phyloP scores from a whole-genome alignment of 139 green algal genomes.

The Axilococcus clingmanii region DNA sequence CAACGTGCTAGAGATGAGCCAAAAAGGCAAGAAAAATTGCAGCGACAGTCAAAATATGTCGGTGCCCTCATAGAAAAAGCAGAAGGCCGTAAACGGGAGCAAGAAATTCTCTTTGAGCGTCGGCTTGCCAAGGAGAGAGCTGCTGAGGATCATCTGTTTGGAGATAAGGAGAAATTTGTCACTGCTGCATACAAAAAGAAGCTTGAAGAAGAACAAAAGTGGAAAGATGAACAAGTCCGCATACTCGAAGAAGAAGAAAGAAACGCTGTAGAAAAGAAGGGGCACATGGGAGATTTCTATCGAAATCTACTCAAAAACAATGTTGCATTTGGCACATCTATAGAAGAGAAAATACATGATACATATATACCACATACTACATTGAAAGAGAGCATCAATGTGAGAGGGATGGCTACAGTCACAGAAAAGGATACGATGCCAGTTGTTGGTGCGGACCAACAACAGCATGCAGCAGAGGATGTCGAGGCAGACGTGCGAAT shows the following conservation, averaged over 20 bases:
- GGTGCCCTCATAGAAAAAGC: constrained; percentile 64
- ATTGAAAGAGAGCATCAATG: not conserved
- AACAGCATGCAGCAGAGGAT: not conserved
- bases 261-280: constrained; percentile 53
- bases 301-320: constrained; percentile 73
- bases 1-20: constrained; percentile 40
- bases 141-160: constrained; percentile 82
- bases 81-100: constrained; percentile 71
- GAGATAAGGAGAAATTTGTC: constrained; percentile 90
- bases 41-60: constrained; percentile 65
- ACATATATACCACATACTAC: not conserved
- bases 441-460: not conserved
- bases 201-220: constrained; percentile 82
- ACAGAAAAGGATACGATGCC: not conserved
- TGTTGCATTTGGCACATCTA: constrained; percentile 45
- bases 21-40: constrained; percentile 53
- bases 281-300: constrained; percentile 89
- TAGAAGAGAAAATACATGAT: not conserved
- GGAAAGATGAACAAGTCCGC: constrained; percentile 39
- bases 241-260: constrained; percentile 53
- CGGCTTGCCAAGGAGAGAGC: constrained; percentile 25
- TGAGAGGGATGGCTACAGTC: not conserved
- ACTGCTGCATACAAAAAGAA: constrained; percentile 88
- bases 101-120: constrained; percentile 70
- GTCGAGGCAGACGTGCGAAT: not conserved